Conservation (phyloP, 805 yeast genomes). For the Metschnikowia cubensis region DNA sequence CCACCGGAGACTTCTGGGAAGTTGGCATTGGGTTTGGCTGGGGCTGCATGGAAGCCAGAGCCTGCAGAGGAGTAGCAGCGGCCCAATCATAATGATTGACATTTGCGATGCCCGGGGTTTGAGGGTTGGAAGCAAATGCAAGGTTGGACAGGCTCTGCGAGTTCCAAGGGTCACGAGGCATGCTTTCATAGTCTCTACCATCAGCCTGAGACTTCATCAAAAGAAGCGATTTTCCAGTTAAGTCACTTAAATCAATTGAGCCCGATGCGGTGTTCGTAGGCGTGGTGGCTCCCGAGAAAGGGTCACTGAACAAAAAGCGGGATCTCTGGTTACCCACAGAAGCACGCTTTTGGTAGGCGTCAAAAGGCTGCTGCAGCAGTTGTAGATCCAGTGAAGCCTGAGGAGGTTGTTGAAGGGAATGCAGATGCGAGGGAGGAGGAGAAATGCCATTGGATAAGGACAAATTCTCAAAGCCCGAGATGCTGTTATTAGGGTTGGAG, state of each 20-base stretch:
- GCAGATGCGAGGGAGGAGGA: conserved; percentile 27
- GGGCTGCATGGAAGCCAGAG: conserved; percentile 5
- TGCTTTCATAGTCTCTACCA: conserved; percentile 43
- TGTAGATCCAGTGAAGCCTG: conserved; percentile 3
- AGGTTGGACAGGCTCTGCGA: conserved; percentile 12
- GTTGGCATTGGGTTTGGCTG: conserved; percentile 2
- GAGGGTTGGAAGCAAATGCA: conserved; percentile 31
- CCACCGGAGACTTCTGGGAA: conserved; percentile 2
- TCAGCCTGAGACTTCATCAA: conserved; percentile 46
- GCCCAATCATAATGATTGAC: conserved; percentile 17
- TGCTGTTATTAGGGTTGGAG: conserved; percentile 10
- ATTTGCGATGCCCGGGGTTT: conserved; percentile 31
- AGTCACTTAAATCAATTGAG: conserved; percentile 32
- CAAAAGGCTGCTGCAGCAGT: conserved; percentile 16
- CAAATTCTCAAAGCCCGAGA: conserved; percentile 22
- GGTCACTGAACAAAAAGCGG: conserved; percentile 68
- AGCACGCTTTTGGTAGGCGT: conserved; percentile 45
- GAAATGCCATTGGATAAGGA: conserved; percentile 28
- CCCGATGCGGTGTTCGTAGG: conserved; percentile 18
- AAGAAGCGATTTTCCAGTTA: conserved; percentile 41
- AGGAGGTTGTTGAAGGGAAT: conserved; percentile 7
- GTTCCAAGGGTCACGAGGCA: conserved; percentile 47
- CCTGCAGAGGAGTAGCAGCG: conserved; percentile 5
- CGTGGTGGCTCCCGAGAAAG: conserved; percentile 30
- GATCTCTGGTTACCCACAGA: conserved; percentile 57